Evolutionary conservation across 495 filamentous ascomycete genomes (phyloP), one percentile per base, ranked within the genome.

Genomic region (Diplogelasinospora grovesii): DNA sequence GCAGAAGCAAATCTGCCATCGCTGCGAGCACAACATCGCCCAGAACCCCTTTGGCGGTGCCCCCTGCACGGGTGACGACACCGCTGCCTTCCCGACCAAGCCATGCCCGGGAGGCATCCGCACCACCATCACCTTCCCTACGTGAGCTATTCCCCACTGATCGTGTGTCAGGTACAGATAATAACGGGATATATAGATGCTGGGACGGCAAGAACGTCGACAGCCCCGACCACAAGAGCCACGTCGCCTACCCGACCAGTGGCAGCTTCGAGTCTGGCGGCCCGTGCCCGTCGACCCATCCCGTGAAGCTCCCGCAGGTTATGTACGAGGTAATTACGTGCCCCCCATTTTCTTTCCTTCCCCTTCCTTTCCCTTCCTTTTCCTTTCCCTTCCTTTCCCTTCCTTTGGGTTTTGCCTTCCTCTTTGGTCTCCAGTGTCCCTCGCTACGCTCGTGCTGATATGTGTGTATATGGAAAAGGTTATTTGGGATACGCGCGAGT

Each of bases 151-250:
- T 13, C 11, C 16, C 21, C 5, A 9, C 2, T 13, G 6, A 21
- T 11, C 22, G 8, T 27, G 7, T n/a, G n/a, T n/a, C n/a, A n/a
- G n/a, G 10, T 25, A 8, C 11, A 6, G 9, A 10, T 8, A 24
- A 22, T 39, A 19, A 39, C 36, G n/a, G 4, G 13, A 24, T 19
- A 8, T 2, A 26, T 13, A 46, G 43, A 29, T 48, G 69, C 53
- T 78, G 73, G 74, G 74, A 79, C 53, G 75, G 75, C 24, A 60
- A 65, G 49, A 74, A 72, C 48, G 43, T 74, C 11, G 72, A 74
- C 52, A 70, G 64, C 36, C 54, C 63, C 26, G 67, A 75, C 51
- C 73, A 75, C 59, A 66, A 64, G 43, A 53, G 58, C 41, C 73
- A 77, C 51, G 52, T 66, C 4, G 59, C 68, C 7, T 72, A 70